These are phyloP conservation scores for Pythium inflatum DNA, from an alignment of 352 stramenopile species.

Conservation along the genomic window DNA sequence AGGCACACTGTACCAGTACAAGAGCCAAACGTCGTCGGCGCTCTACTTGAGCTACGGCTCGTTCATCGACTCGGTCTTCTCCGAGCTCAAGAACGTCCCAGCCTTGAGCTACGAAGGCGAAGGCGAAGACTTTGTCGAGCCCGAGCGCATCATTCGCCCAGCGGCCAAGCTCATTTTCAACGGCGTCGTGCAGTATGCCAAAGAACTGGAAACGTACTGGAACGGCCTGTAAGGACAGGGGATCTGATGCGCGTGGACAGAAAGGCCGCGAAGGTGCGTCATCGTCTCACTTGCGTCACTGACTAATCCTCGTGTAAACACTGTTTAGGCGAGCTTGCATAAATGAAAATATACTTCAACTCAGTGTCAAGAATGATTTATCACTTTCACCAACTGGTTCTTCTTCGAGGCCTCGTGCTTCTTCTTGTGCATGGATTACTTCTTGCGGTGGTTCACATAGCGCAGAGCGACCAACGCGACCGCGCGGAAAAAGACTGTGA, in stretches of 20 bases:
- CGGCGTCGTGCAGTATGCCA: conserved; percentile 35
- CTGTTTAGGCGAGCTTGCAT: no score
- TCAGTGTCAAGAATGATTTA: no score
- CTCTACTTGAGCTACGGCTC: conserved; percentile 37
- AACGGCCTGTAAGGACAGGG: conserved; percentile 18
- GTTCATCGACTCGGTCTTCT: conserved; percentile 37
- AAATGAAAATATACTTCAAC: not conserved
- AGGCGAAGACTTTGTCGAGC: conserved; percentile 35
- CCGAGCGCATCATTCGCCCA: conserved; percentile 29
- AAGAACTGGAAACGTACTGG: conserved; percentile 33
- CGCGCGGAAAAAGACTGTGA: conserved; percentile 43
- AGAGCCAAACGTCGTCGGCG: conserved; percentile 10
- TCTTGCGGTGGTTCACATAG: conserved; percentile 36
- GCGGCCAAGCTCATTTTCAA: conserved; percentile 30
- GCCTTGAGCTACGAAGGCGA: conserved; percentile 38
- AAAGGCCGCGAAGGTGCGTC: not conserved
- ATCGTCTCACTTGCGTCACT: no score
- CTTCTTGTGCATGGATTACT: conserved; percentile 7
- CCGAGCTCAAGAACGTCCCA: conserved; percentile 28
- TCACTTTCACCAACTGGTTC: no score
- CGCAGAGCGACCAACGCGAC: conserved; percentile 30
- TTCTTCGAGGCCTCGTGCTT: no score
- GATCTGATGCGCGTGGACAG: not conserved
- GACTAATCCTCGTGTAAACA: no score
- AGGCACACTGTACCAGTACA: conserved; percentile 20